A percentile compares a stretch with the other conserved stretches of the same genome.
These are phyloP conservation scores for Casuarina cunninghamiana DNA, from an alignment of 306 rosid genomes.

Conservation along the genomic window DNA sequence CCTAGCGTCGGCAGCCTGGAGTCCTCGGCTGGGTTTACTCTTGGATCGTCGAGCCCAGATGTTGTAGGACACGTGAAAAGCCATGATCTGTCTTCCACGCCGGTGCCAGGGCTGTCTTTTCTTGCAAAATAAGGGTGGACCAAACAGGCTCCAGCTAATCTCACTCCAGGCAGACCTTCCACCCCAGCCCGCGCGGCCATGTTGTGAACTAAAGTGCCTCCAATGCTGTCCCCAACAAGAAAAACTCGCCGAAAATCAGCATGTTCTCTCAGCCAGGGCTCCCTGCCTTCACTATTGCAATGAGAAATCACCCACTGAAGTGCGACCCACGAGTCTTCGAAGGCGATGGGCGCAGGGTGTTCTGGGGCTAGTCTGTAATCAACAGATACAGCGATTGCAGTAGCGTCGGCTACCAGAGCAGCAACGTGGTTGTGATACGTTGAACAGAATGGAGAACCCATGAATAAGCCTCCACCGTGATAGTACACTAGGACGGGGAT, in stretches of 20 bases:
- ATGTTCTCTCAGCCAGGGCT: slow-evolving; percentile 8
- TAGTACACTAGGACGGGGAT: neutral
- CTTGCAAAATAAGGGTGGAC: slow-evolving; percentile 2
- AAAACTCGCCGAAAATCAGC: neutral
- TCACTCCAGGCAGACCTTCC: slow-evolving; percentile 3
- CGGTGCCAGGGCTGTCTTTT: neutral
- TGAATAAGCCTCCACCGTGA: neutral
- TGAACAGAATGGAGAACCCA: slow-evolving; percentile 8
- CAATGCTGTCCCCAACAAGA: neutral
- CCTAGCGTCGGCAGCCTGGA: slow-evolving; percentile 5
- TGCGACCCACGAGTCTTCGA: slow-evolving; percentile 5
- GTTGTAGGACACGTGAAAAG: neutral
- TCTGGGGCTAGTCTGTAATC: slow-evolving; percentile 9
- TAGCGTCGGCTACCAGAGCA: neutral
- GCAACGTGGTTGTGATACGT: slow-evolving; percentile 2
- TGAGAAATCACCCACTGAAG: slow-evolving; percentile 5
- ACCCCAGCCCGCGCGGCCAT: neutral
- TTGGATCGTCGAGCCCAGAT: slow-evolving; percentile 29
- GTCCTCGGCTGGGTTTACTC: slow-evolving; percentile 29
- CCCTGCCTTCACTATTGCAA: neutral
- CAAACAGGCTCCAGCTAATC: neutral
- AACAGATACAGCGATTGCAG: neutral
- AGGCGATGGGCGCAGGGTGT: neutral
- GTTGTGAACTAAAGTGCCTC: slow-evolving; percentile 3
- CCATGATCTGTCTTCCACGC: neutral